Conservation (phyloP, 2,329 filamentous ascomycete species). For the Sporothrix mexicana region DNA sequence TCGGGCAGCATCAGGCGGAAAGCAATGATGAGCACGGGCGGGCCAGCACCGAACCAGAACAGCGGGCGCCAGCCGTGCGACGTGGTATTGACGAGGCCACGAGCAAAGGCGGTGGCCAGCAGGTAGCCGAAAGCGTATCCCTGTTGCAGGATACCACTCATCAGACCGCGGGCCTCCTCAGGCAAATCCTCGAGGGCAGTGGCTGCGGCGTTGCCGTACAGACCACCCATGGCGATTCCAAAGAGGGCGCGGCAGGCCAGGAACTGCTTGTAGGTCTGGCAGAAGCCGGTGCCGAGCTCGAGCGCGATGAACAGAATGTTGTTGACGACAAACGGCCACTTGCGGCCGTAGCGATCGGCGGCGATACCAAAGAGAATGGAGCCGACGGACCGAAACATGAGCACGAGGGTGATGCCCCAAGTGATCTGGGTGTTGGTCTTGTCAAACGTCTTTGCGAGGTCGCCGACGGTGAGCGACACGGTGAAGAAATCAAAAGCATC, state of each 20-base stretch:
- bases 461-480: constrained; percentile 76
- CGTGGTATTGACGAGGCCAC: constrained; percentile 65
- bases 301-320: constrained; percentile 67
- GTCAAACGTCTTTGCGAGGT: constrained; percentile 62
- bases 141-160: constrained; percentile 83
- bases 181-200: constrained; percentile 71
- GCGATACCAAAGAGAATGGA: constrained; percentile 77
- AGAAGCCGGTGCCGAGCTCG: constrained; percentile 75
- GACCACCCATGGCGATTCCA: constrained; percentile 80
- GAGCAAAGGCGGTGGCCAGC: constrained; percentile 38
- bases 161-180: constrained; percentile 72
- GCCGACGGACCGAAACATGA: constrained; percentile 76
- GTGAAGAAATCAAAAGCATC: constrained; percentile 65
- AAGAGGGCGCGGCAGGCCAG: constrained; percentile 75
- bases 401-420: constrained; percentile 75
- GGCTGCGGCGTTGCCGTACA: constrained; percentile 78
- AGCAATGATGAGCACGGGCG: constrained; percentile 58
- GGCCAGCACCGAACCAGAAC: constrained; percentile 73
- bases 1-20: constrained; percentile 39
- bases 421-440: constrained; percentile 69
- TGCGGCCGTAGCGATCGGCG: constrained; percentile 79
- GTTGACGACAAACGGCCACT: constrained; percentile 83
- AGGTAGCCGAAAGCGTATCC: constrained; percentile 60
- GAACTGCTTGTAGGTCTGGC: constrained; percentile 72
- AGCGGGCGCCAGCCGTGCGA: constrained; percentile 74